phyloP scores from a whole-genome alignment of 164 flowering plant species.

The Kalanchoe fedtschenkoi region DNA sequence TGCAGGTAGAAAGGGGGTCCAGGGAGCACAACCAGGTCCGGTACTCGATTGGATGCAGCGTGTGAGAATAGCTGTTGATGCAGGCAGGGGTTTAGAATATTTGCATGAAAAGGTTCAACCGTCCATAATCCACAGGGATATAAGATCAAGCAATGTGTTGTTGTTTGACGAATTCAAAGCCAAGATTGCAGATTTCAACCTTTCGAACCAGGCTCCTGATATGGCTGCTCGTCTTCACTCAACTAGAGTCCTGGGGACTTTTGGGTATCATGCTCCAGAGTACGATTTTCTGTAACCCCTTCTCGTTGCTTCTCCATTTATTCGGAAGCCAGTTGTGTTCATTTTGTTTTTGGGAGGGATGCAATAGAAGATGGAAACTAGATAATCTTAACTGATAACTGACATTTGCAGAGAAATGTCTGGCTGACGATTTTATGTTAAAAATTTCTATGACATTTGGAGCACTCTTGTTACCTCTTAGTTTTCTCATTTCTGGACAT shows the following conservation, averaged over 20 bases:
- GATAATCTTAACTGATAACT: background rate
- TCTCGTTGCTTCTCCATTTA: background rate
- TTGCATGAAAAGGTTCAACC: slow-evolving; percentile 74
- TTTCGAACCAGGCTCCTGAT: slow-evolving; percentile 88
- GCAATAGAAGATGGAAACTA: too few relatives aligned
- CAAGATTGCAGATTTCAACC: slow-evolving; percentile 79
- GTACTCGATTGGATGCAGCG: slow-evolving; percentile 78
- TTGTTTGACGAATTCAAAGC: slow-evolving; percentile 78
- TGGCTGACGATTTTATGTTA: background rate
- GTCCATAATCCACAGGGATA: slow-evolving; percentile 68
- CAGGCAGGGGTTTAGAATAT: background rate
- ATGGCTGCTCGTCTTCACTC: slow-evolving; percentile 89
- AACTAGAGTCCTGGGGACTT: slow-evolving; percentile 85
- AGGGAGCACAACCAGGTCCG: background rate
- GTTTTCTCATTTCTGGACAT: too few relatives aligned
- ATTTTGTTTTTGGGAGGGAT: too few relatives aligned
- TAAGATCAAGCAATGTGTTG: slow-evolving; percentile 74
- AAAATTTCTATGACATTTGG: background rate
- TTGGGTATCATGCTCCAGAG: slow-evolving; percentile 99
- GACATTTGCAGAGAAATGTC: background rate
- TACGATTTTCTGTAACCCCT: slow-evolving; percentile 22
- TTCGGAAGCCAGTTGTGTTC: background rate
- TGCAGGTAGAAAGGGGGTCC: background rate
- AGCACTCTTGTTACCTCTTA: background rate
- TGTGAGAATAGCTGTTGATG: slow-evolving; percentile 1